Evolutionary conservation across 1,139 yeast genomes (phyloP), one percentile per base, ranked within the genome.

Genomic region (Insectozyma bohioensis): DNA sequence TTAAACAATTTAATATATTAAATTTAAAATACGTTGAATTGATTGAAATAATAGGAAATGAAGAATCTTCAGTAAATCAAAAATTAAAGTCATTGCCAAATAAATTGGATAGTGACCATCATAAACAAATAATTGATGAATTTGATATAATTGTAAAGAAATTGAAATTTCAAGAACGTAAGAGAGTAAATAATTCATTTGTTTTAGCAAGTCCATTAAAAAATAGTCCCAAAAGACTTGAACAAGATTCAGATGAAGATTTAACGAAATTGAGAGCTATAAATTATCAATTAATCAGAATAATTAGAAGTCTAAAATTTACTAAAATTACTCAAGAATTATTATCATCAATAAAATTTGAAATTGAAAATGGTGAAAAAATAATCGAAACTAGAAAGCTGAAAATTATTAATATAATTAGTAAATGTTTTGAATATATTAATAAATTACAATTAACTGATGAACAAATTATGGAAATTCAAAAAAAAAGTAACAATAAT

Each of bases 201-300:
- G 58, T 68, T 15, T 45, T 65, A 15, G 65, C 74, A 0, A 66
- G 72, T 45, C 74, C 75, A 0, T 44, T 57, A 6, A 67, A 67
- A 36, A 28, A 37, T 9, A 48, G 39, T 19, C 33, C 32, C 12
- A 14, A 12, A 14, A 20, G 21, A n/a, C 10, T 9, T 15, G 12
- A 13, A 8, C 12, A 19, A 6, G 15, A 24, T 5, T 10, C 12
- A 11, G 31, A 30, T 12, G 29, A 32, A n/a, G 20, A 28, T 11
- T 24, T 26, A 9, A 26, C 27, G 4, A 35, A 37, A 4, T 49
- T 67, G 11, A 45, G 69, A 19, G 72, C 66, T 12, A 35, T 64
- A 11, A 67, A 68, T 36, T 63, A 65, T 41, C 61, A 60, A 31
- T 45, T 69, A 9, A 64, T 68, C 6, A 45, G 58, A 28, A 56